Evolutionary conservation across 2,329 filamentous ascomycete genomes (phyloP), one percentile per base, ranked within the genome.

Genomic region (Aspergillus sp.): DNA sequence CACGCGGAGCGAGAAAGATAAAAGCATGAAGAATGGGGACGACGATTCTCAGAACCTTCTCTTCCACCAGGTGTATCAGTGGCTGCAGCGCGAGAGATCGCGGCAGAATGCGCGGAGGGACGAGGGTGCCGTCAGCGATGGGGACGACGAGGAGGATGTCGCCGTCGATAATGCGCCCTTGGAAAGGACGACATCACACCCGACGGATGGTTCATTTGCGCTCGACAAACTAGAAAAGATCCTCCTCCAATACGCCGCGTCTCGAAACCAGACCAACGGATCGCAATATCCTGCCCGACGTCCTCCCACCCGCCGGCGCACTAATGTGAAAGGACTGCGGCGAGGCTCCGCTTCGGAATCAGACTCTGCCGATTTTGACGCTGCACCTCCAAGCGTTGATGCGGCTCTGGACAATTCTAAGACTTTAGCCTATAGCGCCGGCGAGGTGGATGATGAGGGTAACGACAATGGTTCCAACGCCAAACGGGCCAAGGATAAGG

Each of bases 371-470:
- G 92, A 96, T 57, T 84, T 84, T n/a, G 91, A 96, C 57, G 79
- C 85, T 16, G 73, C 89, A n/a, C 90, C 96, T 1, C 93, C 93
- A 1, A 85, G 83, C 58, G 95, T 92, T 60, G 91, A 97, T 69
- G 91, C 85, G 6, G 78, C 87, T 43, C 79, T 97, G 17, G 93
- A 97, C 73, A 97, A 97, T 66, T 88, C 89, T 4, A 94, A 93
- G 73, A 95, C 92, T 0, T 77, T 96, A 63, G 84, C 86, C 47
- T 96, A 94, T 67, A 80, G 77, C 13, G 85, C 86, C 20, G 84
- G 84, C 16, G 66, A 68, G 25, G 69, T 66, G 21, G 75, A 77
- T 19, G 70, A 75, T 9, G 62, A 65, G 5, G 77, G 79, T 10
- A 29, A 29, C 43, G 70, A 75, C 4, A 67, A 75, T 2, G 67